phyloP scores from a whole-genome alignment of 2,329 filamentous ascomycete genomes.

The Lachnellula cervina region DNA sequence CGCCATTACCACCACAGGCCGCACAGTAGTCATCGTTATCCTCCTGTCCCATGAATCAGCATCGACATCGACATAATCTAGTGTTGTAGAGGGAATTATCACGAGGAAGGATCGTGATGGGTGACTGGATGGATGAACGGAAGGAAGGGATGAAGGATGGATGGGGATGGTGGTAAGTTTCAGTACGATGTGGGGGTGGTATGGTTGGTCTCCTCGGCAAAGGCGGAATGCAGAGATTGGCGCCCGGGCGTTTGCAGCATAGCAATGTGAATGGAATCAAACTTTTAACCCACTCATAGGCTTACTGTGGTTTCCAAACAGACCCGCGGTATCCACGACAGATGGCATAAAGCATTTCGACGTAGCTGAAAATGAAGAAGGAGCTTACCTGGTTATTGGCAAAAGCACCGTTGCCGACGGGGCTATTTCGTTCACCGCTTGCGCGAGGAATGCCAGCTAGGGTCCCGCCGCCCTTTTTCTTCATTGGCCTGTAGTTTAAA shows the following conservation, averaged over 20 bases:
- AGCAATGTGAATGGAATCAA: constrained; percentile 14
- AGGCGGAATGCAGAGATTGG: constrained; percentile 29
- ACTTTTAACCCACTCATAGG: constrained; percentile 6
- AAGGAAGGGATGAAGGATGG: constrained; percentile 10
- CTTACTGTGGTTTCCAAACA: not conserved
- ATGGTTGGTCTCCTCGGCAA: constrained; percentile 28
- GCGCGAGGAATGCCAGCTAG: constrained; percentile 63
- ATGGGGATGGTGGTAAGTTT: constrained; percentile 14
- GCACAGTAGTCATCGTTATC: constrained; percentile 91
- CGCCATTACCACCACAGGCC: constrained; percentile 76
- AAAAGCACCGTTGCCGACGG: constrained; percentile 44
- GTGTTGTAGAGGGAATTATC: not conserved
- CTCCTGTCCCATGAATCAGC: constrained; percentile 39
- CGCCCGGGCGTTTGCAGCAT: constrained; percentile 21
- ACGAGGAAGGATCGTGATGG: constrained; percentile 8
- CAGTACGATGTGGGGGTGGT: constrained; percentile 22
- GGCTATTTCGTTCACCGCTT: constrained; percentile 60
- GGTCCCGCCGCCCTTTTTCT: constrained; percentile 62
- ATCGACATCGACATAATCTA: not conserved
- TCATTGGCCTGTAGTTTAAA: constrained; percentile 58
- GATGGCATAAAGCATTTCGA: not conserved
- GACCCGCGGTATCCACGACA: not conserved
- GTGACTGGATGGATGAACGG: constrained; percentile 12
- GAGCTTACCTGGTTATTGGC: constrained; percentile 48
- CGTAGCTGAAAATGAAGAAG: constrained; percentile 1